Conservation (phyloP, 108 stramenopile species). For the Parmales sp. region DNA sequence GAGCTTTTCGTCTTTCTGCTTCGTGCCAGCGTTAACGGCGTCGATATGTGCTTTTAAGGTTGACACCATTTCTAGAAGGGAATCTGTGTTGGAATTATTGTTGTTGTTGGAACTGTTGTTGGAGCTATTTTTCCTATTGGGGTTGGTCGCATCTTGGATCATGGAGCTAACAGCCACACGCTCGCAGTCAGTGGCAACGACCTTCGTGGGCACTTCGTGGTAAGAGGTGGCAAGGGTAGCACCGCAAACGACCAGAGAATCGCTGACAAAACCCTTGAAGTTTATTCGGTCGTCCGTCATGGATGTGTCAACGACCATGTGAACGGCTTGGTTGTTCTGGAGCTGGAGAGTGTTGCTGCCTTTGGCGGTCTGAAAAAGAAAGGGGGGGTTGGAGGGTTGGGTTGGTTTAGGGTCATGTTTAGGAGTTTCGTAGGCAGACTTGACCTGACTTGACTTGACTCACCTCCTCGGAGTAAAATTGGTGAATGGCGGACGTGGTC, state of each 20-base stretch:
- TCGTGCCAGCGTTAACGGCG: constrained; percentile 62
- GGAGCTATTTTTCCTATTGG: neutral
- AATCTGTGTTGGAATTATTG: constrained; percentile 58
- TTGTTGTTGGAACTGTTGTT: constrained; percentile 20
- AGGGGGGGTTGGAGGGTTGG: too few species aligned
- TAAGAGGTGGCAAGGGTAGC: constrained; percentile 80
- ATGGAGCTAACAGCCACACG: constrained; percentile 77
- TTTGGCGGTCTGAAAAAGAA: constrained; percentile 69
- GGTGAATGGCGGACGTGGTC: constrained; percentile 85
- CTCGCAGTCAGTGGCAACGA: constrained; percentile 70
- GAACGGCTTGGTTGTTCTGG: constrained; percentile 53
- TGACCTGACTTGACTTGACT: too few species aligned
- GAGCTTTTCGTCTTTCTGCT: constrained; percentile 47
- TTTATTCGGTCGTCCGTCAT: constrained; percentile 53
- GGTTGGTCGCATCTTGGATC: constrained; percentile 38
- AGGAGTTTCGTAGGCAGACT: too few species aligned
- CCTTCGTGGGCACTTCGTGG: constrained; percentile 64
- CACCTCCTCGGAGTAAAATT: constrained; percentile 85
- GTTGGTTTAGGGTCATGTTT: too few species aligned
- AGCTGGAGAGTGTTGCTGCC: constrained; percentile 48
- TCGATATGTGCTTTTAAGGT: constrained; percentile 70
- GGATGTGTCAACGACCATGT: constrained; percentile 76
- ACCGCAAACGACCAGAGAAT: constrained; percentile 58
- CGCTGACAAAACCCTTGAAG: constrained; percentile 62
- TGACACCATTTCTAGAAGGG: constrained; percentile 67